Base-by-base conservation (phyloP, 1,139 yeast genomes). In the Pichia sp. region DNA sequence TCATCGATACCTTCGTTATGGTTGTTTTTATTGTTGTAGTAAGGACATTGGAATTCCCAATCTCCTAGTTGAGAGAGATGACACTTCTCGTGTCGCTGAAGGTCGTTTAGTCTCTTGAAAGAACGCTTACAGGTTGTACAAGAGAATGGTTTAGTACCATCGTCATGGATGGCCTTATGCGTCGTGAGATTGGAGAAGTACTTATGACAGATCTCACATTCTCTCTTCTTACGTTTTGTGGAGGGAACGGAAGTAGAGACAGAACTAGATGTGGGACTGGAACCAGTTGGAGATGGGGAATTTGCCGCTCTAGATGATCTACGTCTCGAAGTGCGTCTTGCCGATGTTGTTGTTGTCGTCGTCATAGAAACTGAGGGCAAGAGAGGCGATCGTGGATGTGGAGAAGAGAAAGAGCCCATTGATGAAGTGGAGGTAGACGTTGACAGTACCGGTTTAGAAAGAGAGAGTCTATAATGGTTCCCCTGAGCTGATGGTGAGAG, bases 21-120 rank as follows among this genome's bases (percentile, higher is more conserved):
- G 14, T 15, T 10, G 14, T 17, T 19, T 2, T 10, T 9, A 20
- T 32, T 37, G 5, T 35, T 31, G 29, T 45, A 46, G 30, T 58
- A 69, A 3, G 75, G 75, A 41, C 75, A 69, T 46, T 64, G 66
- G 49, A 59, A 69, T 13, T 71, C 68, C 41, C 69, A 69, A 47
- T 62, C 62, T n/a, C 78, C 79, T 27, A 69, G 66, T 46, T 77
- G 84, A 49, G 79, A 77, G 73, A 86, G 73, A 58, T 87, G 96
- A 42, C 91, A 73, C 59, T 84, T 85, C 47, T 77, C 74, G 56
- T 87, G 96, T 46, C 96, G 68, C 49, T 78, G 72, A 45, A 87
- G 63, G 59, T 87, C 96, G 56, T 87, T 87, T 29, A 91, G 82
- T 44, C 96, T 67, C 13, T 94, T 86, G 62, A 87, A 87, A 3